Evolutionary conservation across 129 eudicot species (phyloP), one percentile per base, ranked within the genome.

Genomic region (Chrysanthemum lavandulifolium): DNA sequence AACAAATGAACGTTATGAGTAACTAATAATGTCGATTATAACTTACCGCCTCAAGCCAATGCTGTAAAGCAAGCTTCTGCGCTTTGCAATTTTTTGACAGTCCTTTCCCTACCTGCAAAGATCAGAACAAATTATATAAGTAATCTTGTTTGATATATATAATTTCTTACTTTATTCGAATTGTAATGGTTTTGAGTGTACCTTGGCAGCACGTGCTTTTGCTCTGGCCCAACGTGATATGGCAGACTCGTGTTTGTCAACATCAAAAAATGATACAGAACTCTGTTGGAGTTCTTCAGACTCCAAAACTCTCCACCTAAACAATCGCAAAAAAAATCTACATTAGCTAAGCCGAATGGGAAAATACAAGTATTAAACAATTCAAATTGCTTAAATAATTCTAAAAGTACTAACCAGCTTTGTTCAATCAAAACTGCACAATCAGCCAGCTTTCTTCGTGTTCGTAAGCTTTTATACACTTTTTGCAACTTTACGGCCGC

Each of bases 31-130:
- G 27, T 60, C 53, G n/a, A 49, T 4, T 2, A 23, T 67, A 47
- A 81, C 97, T 83, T 79, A 95, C 99, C 9, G 97, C 99, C 63
- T 95, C 99, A 3, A 95, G 91, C 99, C 99, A 95, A 51, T 95
- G 99, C 74, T 91, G 97, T 47, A 95, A 78, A 69, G 97, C 96
- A 47, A 95, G 91, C 84, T 95, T 95, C 65, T 81, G 97, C 13
- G 97, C 99, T 82, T 86, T 95, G 11, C 82, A 77, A 75, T 91
- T 88, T 77, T 95, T 82, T 8, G 99, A 95, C 62, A 95, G 79
- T 52, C 99, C 99, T 74, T 91, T 95, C 16, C 99, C 99, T 8
- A 95, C 99, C 98, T 93, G 86, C 62, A 82, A 80, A 78, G 19
- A 47, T n/a, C 3, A 58, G 70, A 8, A 31, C 49, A 75, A 68